Evolutionary conservation across 768 basidiomycete genomes (phyloP).

Genomic region (Phaffia tasmanica): DNA sequence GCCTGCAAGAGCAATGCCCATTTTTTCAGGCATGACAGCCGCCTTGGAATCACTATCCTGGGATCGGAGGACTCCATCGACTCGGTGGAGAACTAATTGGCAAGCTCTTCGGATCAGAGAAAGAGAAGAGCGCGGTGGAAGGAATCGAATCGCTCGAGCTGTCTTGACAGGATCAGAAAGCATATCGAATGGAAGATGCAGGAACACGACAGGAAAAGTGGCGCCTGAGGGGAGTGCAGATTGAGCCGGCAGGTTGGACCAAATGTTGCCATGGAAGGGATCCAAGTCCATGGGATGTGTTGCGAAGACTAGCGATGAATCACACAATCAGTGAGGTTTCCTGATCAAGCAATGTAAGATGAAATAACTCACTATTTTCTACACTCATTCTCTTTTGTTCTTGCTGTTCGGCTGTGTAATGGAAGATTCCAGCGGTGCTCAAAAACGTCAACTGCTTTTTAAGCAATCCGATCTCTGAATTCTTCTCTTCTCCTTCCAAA

Average conservation of each 20-base stretch:
- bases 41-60: neutral
- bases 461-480: constrained; percentile 1
- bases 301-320: too few species aligned
- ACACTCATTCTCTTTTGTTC: too few species aligned
- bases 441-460: constrained; percentile 12
- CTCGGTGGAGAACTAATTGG: constrained; percentile 8
- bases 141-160: neutral
- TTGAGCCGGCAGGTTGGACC: too few species aligned
- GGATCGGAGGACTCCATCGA: constrained; percentile 7
- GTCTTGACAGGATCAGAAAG: constrained; percentile 1
- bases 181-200: neutral
- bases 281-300: neutral
- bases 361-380: too few species aligned
- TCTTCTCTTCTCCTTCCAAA: constrained; percentile 5
- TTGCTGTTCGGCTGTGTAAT: too few species aligned
- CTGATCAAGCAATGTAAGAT: too few species aligned
- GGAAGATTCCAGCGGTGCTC: neutral
- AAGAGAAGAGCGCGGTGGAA: neutral
- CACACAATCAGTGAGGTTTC: too few species aligned
- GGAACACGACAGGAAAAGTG: constrained; percentile 9
- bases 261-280: neutral
- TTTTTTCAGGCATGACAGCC: constrained; percentile 2
- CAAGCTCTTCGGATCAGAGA: constrained; percentile 5
- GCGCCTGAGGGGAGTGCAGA: too few species aligned
- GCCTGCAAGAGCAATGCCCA: constrained; percentile 2